Base-by-base conservation (phyloP, 352 stramenopile species). In the Pythium insidiosum region DNA sequence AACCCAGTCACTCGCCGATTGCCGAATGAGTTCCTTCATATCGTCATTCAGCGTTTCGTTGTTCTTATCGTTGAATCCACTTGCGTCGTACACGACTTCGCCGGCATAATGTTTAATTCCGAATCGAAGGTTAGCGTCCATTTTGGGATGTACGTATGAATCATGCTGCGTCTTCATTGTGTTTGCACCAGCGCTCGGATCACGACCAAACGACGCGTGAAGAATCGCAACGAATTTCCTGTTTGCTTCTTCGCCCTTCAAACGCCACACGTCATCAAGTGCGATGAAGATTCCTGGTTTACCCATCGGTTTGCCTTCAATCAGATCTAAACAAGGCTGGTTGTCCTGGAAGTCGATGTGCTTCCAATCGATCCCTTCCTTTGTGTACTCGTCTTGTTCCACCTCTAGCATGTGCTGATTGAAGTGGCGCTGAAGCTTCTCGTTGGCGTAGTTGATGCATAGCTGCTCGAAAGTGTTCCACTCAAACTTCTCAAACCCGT, bases 11-110 rank as follows among this genome's bases (percentile, higher is more conserved):
- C 73, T 93, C 44, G 66, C 57, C 4, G 77, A 93, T 55, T 91
- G 70, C 11, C 92, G 84, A 40, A 95, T 88, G 10, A 97, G 61
- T 47, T 96, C 85, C 63, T 95, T 95, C 82, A 95, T 94, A 43
- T 96, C 88, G 50, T 95, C 85, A 50, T 96, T 95, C 50, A 98
- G 53, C 38, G 88, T 97, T 59, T 99, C 96, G 47, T 97, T 97
- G 80, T 99, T 99, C 68, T 98, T 98, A 58, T 98, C 95, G 23
- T 98, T 96, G 61, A 98, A 99, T 24, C 91, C 91, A 49, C 82
- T 97, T 0, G 88, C 94, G 50, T 96, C 96, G 68, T 99, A 99
- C 30, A 95, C 88, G 12, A 99, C 94, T 53, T 98, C 90, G 23
- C 95, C 96, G 12, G 85, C 87, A 30, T 95, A 94, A 39, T 96